Percentiles rank a stretch among this genome's conserved stretches.
Conservation (phyloP, 805 yeast species). For the Saccharomyces cerevisiae region DNA sequence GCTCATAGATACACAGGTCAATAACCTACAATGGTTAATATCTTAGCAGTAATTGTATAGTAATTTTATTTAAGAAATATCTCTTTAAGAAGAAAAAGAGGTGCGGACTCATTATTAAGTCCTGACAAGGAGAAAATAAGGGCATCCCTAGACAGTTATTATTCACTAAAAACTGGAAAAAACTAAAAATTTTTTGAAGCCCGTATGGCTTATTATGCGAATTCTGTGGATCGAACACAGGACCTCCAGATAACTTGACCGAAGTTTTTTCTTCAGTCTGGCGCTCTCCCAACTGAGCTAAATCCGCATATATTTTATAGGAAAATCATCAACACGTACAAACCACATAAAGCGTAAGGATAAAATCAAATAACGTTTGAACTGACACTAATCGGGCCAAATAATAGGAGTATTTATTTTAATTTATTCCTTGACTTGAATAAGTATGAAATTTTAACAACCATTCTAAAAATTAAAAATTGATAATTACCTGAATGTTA, state of each 20-base stretch:
- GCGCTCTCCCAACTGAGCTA: conserved; percentile 41
- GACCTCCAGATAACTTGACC: conserved; percentile 51
- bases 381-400: too few species aligned
- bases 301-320: conserved; percentile 25
- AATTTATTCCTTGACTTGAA: too few species aligned
- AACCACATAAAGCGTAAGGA: too few species aligned
- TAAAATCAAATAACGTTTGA: too few species aligned
- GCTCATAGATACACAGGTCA: background rate
- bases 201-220: conserved; percentile 43
- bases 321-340: too few species aligned
- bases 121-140: background rate
- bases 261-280: conserved; percentile 33
- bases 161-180: too few species aligned
- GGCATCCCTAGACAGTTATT: too few species aligned
- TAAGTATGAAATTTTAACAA: too few species aligned
- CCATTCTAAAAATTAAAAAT: too few species aligned
- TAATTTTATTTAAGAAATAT: background rate
- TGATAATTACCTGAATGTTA: background rate
- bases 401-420: too few species aligned
- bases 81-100: background rate
- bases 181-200: too few species aligned
- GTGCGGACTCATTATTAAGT: too few species aligned
- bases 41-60: background rate
- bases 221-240: conserved; percentile 81
- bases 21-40: background rate